A percentile compares a stretch with the other conserved stretches of the same genome.
These are phyloP conservation scores for Astrothelium macrocarpum DNA, from an alignment of 495 filamentous ascomycete species.

Conservation along the genomic window DNA sequence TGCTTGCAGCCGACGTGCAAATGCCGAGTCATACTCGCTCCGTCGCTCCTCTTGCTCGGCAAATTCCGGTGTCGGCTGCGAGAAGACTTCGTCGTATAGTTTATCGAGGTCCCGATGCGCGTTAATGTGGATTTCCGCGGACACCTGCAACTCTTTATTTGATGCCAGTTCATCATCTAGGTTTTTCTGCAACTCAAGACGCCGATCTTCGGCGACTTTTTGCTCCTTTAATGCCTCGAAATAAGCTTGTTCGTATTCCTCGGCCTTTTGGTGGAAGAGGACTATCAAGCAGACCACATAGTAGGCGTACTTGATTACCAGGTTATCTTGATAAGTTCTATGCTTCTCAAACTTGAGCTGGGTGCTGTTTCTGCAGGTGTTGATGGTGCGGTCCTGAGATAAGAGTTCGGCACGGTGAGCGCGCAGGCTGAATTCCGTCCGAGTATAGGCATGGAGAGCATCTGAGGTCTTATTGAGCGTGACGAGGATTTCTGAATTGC, in stretches of 20 bases:
- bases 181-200: not conserved
- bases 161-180: not conserved
- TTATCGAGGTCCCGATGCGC: not conserved
- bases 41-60: not conserved
- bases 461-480: not conserved
- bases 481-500: constrained; percentile 1
- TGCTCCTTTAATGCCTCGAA: not conserved
- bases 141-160: not conserved
- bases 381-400: not conserved
- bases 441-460: not conserved
- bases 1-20: not conserved
- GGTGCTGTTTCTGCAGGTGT: not conserved
- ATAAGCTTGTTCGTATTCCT: not conserved
- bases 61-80: not conserved
- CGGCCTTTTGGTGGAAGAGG: constrained; percentile 2
- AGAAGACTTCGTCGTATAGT: not conserved
- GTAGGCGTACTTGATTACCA: not conserved
- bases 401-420: not conserved
- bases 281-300: not conserved
- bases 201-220: not conserved
- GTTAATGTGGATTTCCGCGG: not conserved
- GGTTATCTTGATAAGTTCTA: not conserved
- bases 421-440: not conserved
- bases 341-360: not conserved
- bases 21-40: not conserved